These are phyloP conservation scores for Aplosporella prunicola DNA, from an alignment of 2,329 filamentous ascomycete species.

Conservation along the genomic window DNA sequence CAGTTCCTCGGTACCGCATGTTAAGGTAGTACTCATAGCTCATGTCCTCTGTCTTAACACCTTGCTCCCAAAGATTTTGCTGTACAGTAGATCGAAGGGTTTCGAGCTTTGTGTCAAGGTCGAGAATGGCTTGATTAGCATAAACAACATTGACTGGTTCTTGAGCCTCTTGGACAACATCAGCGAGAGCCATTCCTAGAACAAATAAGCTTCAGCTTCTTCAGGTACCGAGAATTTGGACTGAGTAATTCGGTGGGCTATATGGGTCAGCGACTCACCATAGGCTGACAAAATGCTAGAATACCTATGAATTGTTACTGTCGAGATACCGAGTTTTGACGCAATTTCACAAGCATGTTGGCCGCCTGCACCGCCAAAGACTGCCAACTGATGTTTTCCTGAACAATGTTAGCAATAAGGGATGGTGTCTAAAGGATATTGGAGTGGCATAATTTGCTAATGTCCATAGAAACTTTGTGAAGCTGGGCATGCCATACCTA, in stretches of 20 bases:
- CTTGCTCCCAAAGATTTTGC: conserved; percentile 52
- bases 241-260: too few species aligned
- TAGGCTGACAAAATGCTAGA: conserved; percentile 41
- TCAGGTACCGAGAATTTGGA: too few species aligned
- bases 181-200: conserved; percentile 31
- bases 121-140: conserved; percentile 64
- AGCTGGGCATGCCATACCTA: conserved; percentile 1
- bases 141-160: conserved; percentile 59
- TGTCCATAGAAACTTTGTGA: too few species aligned
- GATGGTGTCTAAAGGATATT: too few species aligned
- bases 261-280: conserved; percentile 16
- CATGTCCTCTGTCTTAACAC: conserved; percentile 44
- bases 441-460: too few species aligned
- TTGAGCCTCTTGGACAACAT: conserved; percentile 49
- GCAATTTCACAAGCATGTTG: conserved; percentile 35
- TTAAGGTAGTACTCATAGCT: conserved; percentile 31
- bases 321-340: conserved; percentile 33
- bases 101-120: conserved; percentile 36
- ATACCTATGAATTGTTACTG: conserved; percentile 37
- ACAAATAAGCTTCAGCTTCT: neutral
- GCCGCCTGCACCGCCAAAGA: conserved; percentile 28
- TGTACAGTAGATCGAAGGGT: conserved; percentile 19
- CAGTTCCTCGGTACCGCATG: conserved; percentile 36
- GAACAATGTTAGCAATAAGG: conserved; percentile 22
- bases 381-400: conserved; percentile 44